Conservation (phyloP, 257 asterid species). For the Nicotiana sylvestris region DNA sequence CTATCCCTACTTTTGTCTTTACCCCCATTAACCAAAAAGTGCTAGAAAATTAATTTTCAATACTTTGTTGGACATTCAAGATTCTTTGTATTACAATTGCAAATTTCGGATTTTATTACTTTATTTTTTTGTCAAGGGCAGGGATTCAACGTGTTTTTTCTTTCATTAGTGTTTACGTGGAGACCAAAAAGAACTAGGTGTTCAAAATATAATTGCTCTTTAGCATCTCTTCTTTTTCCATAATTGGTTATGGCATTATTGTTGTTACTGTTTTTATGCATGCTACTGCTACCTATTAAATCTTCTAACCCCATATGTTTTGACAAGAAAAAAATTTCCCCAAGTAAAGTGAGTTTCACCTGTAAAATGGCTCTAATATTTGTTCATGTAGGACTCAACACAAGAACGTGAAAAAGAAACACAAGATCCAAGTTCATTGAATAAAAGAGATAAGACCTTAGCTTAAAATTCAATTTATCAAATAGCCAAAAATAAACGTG, state of each 20-base stretch:
- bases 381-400: not conserved
- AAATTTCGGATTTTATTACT: not conserved
- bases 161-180: not conserved
- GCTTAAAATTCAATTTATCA: not conserved
- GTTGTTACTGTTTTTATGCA: not conserved
- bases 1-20: not conserved
- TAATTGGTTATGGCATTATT: not conserved
- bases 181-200: not conserved
- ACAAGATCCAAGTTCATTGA: slow-evolving; percentile 6
- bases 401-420: not conserved
- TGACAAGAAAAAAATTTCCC: too few species aligned
- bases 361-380: not conserved
- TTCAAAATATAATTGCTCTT: not conserved
- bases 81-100: not conserved
- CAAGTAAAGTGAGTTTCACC: not conserved
- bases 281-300: not conserved
- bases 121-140: not conserved
- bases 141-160: not conserved
- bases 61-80: not conserved
- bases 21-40: not conserved
- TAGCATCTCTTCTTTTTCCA: not conserved
- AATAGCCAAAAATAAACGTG: slow-evolving; percentile 2
- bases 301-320: not conserved
- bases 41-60: not conserved
- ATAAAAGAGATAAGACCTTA: not conserved